A percentile compares a stretch with the other conserved stretches of the same genome.
phyloP scores from a whole-genome alignment of 192 early-diverging fungal species.

The Entomortierella lignicola region DNA sequence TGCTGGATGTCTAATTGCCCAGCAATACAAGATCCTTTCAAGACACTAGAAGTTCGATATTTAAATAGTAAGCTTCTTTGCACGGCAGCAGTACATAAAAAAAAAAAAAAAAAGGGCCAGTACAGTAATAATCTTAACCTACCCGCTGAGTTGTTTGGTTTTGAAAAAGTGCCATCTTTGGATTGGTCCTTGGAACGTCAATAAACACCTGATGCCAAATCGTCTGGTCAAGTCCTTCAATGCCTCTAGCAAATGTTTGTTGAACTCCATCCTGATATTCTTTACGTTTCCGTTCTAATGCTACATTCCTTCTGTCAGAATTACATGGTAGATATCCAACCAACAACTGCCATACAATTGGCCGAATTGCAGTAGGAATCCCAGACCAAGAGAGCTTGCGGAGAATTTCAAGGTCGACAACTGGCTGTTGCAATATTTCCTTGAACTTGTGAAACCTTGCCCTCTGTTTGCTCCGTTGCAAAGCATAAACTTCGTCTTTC shows the following conservation, averaged over 20 bases:
- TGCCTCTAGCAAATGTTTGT: slow-evolving; percentile 86
- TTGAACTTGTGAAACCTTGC: slow-evolving; percentile 60
- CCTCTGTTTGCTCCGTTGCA: slow-evolving; percentile 51
- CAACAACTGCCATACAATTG: slow-evolving; percentile 93
- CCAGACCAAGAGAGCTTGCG: slow-evolving; percentile 93
- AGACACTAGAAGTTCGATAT: too few species aligned
- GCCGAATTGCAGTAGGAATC: slow-evolving; percentile 85
- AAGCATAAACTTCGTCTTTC: slow-evolving; percentile 34
- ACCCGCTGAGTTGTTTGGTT: slow-evolving; percentile 83
- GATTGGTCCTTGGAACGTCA: slow-evolving; percentile 92
- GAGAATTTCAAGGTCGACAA: slow-evolving; percentile 81
- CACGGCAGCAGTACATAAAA: too few species aligned
- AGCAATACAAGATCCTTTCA: slow-evolving; percentile 94
- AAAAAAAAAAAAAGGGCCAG: too few species aligned
- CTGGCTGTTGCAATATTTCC: slow-evolving; percentile 60
- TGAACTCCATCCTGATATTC: slow-evolving; percentile 91
- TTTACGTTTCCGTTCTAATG: slow-evolving; percentile 88
- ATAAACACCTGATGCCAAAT: slow-evolving; percentile 94
- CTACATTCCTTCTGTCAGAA: slow-evolving; percentile 83
- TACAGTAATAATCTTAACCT: too few species aligned
- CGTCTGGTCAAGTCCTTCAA: slow-evolving; percentile 81
- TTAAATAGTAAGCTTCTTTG: too few species aligned
- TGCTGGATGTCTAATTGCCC: slow-evolving; percentile 99
- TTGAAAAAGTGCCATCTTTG: slow-evolving; percentile 89
- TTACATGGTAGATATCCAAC: slow-evolving; percentile 94